Evolutionary conservation across 805 yeast species (phyloP), one percentile per base, ranked within the genome.

Genomic region (Aciculoconidium aculeatum): DNA sequence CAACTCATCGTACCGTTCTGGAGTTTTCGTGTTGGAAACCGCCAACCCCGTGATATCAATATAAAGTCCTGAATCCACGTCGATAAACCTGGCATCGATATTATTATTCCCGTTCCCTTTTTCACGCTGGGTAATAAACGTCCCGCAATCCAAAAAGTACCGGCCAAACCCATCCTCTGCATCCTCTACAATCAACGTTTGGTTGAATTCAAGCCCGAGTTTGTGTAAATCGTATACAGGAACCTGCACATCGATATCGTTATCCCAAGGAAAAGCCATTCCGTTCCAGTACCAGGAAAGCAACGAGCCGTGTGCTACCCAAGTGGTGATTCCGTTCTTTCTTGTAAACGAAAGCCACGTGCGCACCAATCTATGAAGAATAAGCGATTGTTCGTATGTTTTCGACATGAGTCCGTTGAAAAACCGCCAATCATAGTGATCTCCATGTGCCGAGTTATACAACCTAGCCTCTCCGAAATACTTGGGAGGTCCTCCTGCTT

Each of bases 51-150:
- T 63, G 21, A 54, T 65, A 35, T 64, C 70, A 23, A 64, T 56
- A 35, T 62, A 64, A 25, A 56, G 41, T 1, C 69, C 70, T 7
- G 75, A 61, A 28, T 61, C 64, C 4, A 68, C 54, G 39, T 73
- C 77, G 15, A 72, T 66, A 35, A 70, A 67, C 14, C 78, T 49
- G 2, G 77, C 78, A 48, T 73, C 78, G 26, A 72, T 72, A 23
- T 66, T 65, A 43, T 73, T 72, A 34, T 53, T 47, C 7, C 34
- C 39, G 25, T 42, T 30, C 2, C 41, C 39, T 15, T 37, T 38
- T 24, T 37, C 53, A 27, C 37, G 34, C 14, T 32, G 22, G 11
- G 41, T 35, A 20, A 51, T 39, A 30, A 39, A 47, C 5, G 46
- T 35, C 3, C 51, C 53, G 31, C 55, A 48, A 29, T 51, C 56